Evolutionary conservation across 2,329 filamentous ascomycete genomes (phyloP).

Genomic region (Aspergillus aculeatinus): DNA sequence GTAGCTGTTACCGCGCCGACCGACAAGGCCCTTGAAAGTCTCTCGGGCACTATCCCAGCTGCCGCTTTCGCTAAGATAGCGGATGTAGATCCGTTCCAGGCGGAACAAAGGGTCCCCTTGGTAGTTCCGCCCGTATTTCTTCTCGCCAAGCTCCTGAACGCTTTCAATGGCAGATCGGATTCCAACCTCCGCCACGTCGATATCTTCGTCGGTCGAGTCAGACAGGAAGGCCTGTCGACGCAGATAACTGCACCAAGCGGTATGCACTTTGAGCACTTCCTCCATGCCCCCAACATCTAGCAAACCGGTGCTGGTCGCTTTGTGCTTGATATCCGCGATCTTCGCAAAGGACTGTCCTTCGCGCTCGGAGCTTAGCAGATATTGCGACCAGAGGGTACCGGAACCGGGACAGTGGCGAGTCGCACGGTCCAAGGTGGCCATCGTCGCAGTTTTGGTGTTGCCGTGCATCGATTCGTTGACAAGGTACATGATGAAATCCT

Average conservation of each 20-base stretch:
- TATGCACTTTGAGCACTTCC: slow-evolving; percentile 85
- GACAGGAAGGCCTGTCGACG: slow-evolving; percentile 78
- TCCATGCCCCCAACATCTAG: slow-evolving; percentile 84
- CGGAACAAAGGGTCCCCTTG: slow-evolving; percentile 86
- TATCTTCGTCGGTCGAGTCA: slow-evolving; percentile 73
- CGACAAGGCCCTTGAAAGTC: slow-evolving; percentile 71
- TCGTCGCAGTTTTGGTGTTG: slow-evolving; percentile 49
- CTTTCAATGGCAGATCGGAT: slow-evolving; percentile 83
- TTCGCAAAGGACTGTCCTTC: slow-evolving; percentile 72
- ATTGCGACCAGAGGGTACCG: slow-evolving; percentile 84
- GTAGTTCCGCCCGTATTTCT: slow-evolving; percentile 72
- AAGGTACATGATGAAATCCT: slow-evolving; percentile 77
- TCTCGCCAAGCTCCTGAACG: slow-evolving; percentile 73
- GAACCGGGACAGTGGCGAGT: slow-evolving; percentile 93
- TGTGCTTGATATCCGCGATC: slow-evolving; percentile 87
- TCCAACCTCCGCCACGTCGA: slow-evolving; percentile 86
- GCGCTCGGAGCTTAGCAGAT: slow-evolving; percentile 80
- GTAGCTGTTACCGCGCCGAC: slow-evolving; percentile 72
- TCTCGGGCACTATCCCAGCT: slow-evolving; percentile 73
- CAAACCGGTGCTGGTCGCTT: slow-evolving; percentile 80
- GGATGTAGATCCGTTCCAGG: slow-evolving; percentile 86
- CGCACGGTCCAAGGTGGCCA: slow-evolving; percentile 75
- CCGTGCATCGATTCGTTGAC: slow-evolving; percentile 53
- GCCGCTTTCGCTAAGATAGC: slow-evolving; percentile 82
- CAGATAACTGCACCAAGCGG: slow-evolving; percentile 91